Evolutionary conservation across 768 basidiomycete species (phyloP).

Genomic region (Tylopilus sp.): DNA sequence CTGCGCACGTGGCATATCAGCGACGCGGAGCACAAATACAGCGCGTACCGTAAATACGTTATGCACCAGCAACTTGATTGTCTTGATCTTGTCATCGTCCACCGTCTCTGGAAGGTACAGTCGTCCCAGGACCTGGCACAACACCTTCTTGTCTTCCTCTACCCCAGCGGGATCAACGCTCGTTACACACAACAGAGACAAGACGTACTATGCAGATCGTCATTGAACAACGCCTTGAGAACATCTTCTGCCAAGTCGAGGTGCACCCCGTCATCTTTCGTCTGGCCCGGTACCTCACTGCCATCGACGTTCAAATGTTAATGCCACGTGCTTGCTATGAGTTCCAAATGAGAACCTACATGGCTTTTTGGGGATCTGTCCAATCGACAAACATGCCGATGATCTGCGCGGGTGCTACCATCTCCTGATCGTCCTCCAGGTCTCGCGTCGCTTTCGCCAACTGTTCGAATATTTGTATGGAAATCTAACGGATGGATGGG

Average conservation of each 20-base stretch:
- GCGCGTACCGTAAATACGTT: slow-evolving; percentile 25
- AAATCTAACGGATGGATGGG: slow-evolving; percentile 67
- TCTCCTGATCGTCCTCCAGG: slow-evolving; percentile 67
- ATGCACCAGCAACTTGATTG: slow-evolving; percentile 57
- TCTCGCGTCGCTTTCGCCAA: slow-evolving; percentile 56
- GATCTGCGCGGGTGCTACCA: slow-evolving; percentile 71
- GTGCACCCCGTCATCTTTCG: slow-evolving; percentile 43
- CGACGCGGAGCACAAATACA: background rate
- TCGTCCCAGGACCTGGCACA: slow-evolving; percentile 63
- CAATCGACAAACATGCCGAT: slow-evolving; percentile 82
- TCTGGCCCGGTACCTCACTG: slow-evolving; percentile 41
- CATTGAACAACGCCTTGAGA: slow-evolving; percentile 45
- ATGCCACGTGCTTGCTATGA: background rate
- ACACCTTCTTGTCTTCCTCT: slow-evolving; percentile 1
- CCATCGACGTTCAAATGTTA: background rate
- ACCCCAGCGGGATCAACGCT: background rate
- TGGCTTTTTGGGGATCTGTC: slow-evolving; percentile 78
- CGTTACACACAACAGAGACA: background rate
- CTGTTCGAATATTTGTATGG: slow-evolving; percentile 63
- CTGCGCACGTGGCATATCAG: slow-evolving; percentile 28
- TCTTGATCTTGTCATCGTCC: slow-evolving; percentile 65
- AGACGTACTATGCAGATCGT: slow-evolving; percentile 51
- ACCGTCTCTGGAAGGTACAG: slow-evolving; percentile 64
- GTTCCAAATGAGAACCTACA: slow-evolving; percentile 23
- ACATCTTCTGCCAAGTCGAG: slow-evolving; percentile 55